Evolutionary conservation across 164 flowering plant species (phyloP).

Genomic region (Akebia trifoliata): DNA sequence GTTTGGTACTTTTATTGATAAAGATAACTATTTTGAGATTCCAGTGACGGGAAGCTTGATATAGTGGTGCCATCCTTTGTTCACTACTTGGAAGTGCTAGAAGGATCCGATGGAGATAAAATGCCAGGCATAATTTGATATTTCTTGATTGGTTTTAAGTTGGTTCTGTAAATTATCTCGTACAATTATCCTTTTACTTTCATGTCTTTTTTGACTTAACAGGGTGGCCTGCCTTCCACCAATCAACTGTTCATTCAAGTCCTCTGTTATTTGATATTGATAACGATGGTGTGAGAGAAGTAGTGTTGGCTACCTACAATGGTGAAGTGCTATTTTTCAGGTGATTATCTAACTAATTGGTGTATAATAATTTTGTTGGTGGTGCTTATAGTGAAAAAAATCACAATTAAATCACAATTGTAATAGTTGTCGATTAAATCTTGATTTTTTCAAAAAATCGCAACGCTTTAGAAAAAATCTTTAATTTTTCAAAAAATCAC

Average conservation of each 20-base stretch:
- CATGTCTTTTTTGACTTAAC: constrained; percentile 6
- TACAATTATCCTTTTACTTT: neutral
- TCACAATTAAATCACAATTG: no score
- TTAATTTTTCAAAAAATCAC: no score
- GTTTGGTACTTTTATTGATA: neutral
- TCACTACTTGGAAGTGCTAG: constrained; percentile 97
- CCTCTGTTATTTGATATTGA: constrained; percentile 96
- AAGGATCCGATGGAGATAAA: constrained; percentile 98
- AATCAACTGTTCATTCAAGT: constrained; percentile 93
- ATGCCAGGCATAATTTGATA: constrained; percentile 58
- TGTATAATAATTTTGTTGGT: constrained; percentile 2
- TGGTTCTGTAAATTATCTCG: neutral
- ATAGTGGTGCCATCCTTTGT: constrained; percentile 96
- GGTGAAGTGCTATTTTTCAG: constrained; percentile 98
- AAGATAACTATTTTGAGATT: constrained; percentile 6
- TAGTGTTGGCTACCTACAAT: constrained; percentile 91
- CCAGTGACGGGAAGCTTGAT: constrained; percentile 96
- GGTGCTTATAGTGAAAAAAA: neutral
- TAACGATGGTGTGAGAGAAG: constrained; percentile 97
- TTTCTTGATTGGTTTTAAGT: neutral
- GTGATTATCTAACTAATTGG: constrained; percentile 25
- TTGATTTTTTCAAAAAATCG: no score
- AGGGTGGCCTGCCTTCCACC: constrained; percentile 99
- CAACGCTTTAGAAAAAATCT: no score
- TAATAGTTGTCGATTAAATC: no score